Conservation (phyloP, 805 yeast genomes). For the Zygoascus flipseniorum region DNA sequence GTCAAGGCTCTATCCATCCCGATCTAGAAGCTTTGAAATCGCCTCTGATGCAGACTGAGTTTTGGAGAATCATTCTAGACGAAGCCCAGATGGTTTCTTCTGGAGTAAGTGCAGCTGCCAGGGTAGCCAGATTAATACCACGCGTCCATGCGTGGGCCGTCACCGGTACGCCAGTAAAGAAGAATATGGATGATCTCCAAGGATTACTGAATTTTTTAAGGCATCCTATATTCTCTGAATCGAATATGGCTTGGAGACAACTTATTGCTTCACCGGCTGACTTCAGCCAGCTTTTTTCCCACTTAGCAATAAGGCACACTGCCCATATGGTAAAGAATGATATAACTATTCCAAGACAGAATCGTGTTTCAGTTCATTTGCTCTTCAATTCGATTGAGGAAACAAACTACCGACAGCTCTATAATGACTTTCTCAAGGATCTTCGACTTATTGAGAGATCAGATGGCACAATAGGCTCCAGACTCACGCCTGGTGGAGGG, state of each 20-base stretch:
- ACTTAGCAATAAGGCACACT: constrained; percentile 67
- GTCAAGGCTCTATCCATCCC: constrained; percentile 6
- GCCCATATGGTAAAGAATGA: constrained; percentile 75
- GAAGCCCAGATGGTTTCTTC: constrained; percentile 91
- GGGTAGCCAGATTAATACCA: constrained; percentile 70
- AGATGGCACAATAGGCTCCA: background rate
- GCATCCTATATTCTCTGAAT: constrained; percentile 52
- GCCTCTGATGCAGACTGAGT: constrained; percentile 72
- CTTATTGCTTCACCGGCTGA: constrained; percentile 31
- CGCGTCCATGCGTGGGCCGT: constrained; percentile 94
- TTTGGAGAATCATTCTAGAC: constrained; percentile 85
- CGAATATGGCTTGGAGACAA: constrained; percentile 36
- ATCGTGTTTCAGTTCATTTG: constrained; percentile 55
- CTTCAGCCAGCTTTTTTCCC: constrained; percentile 44
- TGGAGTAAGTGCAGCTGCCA: constrained; percentile 66
- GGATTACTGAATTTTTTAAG: constrained; percentile 63
- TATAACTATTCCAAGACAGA: constrained; percentile 71
- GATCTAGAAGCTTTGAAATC: constrained; percentile 32
- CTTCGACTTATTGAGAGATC: constrained; percentile 33
- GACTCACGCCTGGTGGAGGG: background rate
- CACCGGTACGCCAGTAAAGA: constrained; percentile 85
- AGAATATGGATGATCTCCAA: constrained; percentile 55
- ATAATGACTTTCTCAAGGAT: constrained; percentile 47
- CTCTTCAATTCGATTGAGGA: constrained; percentile 80
- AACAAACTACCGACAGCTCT: constrained; percentile 64